Base-by-base conservation (phyloP, 805 yeast genomes). In the Hanseniaspora pseudoguilliermondii region DNA sequence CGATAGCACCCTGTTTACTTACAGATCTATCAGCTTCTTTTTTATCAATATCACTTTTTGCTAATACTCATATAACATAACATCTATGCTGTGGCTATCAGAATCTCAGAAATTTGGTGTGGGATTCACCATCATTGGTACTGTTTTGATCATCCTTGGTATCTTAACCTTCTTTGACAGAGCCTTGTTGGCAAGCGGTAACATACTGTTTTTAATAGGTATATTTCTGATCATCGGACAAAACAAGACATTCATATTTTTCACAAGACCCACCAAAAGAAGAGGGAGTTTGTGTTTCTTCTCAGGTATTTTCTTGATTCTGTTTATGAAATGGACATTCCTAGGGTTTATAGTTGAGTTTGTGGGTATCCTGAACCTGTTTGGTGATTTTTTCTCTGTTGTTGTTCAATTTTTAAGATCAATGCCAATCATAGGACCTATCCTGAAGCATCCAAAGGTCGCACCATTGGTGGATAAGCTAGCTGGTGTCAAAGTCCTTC, bases 351-450 rank as follows among this genome's bases (percentile, higher is more conserved):
- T 83, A 1, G 71, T 91, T 41, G 98, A 91, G 68, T 79, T 84
- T 51, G 72, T 90, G 59, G 98, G 98, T n/a, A 87, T 91, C 27
- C 70, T 91, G 58, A 90, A 87, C 8, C 73, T 91, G 39, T 91
- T 93, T 71, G 98, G 89, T 39, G 97, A 93, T 69, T 90, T 93
- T 69, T 86, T 91, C 64, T 88, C 95, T 27, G 86, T 95, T 13
- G 82, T 93, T 47, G 79, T 91, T 13, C 84, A 86, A 61, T 91
- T 93, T 65, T 74, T 91, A 63, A 77, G 97, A 67, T 84, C 95
- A 6, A 69, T 91, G 62, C 98, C 98, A 2, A 66, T 85, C 58
- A 81, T 93, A 59, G 97, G 97, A 0, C 90, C 95, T 27, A 57
- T 89, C 6, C 75, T 93, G 54, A 82, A 89, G 38, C 80, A 84